phyloP scores from a whole-genome alignment of 768 basidiomycete genomes.

The Coprinopsis cinerea region DNA sequence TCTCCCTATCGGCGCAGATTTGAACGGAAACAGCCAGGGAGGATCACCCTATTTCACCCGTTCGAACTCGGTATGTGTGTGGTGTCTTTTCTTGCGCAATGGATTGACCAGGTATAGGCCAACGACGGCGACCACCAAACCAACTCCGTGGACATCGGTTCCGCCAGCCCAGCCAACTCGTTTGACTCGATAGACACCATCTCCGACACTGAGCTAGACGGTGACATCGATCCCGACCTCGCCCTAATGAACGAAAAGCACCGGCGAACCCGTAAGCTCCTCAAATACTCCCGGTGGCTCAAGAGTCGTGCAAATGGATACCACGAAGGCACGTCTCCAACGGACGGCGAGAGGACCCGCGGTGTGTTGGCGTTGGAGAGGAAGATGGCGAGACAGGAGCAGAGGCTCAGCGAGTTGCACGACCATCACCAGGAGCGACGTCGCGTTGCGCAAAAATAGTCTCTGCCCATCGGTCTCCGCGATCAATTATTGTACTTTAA shows the following conservation, averaged over 20 bases:
- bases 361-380: not conserved
- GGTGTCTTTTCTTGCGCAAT: no score
- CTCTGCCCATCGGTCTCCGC: no score
- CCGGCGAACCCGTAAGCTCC: constrained; percentile 5
- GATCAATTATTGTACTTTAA: no score
- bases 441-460: no score
- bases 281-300: constrained; percentile 9
- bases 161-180: constrained; percentile 1
- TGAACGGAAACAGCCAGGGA: not conserved
- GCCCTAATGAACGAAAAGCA: not conserved
- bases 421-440: no score
- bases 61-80: no score
- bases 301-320: not conserved
- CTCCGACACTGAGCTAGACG: constrained; percentile 2
- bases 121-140: not conserved
- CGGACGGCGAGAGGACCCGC: no score
- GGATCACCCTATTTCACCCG: no score
- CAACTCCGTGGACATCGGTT: not conserved
- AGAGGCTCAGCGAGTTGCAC: not conserved
- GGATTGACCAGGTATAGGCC: not conserved
- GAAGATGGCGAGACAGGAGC: constrained; percentile 2
- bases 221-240: not conserved
- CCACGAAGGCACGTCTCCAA: not conserved
- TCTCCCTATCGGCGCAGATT: not conserved
- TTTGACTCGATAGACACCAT: constrained; percentile 10